phyloP scores from a whole-genome alignment of 2,329 filamentous ascomycete genomes.

The Ophiostoma himal-ulmi region DNA sequence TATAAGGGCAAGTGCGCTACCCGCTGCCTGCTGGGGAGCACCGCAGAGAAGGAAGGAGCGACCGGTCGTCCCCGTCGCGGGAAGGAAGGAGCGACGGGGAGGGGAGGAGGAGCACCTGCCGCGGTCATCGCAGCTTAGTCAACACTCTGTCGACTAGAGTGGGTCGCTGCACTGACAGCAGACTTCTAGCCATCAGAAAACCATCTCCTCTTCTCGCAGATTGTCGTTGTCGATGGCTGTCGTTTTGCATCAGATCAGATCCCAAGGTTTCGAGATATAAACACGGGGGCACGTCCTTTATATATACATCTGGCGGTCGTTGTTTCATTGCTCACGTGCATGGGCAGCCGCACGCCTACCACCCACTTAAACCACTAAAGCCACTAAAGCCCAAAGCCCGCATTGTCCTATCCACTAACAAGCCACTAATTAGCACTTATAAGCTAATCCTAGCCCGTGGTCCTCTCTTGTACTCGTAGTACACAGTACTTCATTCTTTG shows the following conservation, averaged over 20 bases:
- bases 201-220: not conserved
- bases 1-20: not conserved
- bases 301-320: not conserved
- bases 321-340: not conserved
- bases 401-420: not conserved
- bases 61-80: not conserved
- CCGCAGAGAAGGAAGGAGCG: constrained; percentile 9
- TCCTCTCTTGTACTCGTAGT: not conserved
- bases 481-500: not conserved
- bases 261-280: not conserved
- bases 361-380: not conserved
- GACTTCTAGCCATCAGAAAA: not conserved
- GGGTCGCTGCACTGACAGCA: not conserved
- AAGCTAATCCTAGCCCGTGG: not conserved
- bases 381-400: not conserved
- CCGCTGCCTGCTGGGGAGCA: not conserved
- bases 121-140: not conserved
- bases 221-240: not conserved
- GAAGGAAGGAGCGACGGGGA: not conserved
- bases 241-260: not conserved
- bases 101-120: not conserved
- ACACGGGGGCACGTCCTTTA: not conserved
- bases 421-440: not conserved
- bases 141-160: not conserved
- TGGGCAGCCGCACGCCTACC: not conserved